Evolutionary conservation across 371 early-diverging fungal genomes (phyloP).

Genomic region (Entomophthora muscae): DNA sequence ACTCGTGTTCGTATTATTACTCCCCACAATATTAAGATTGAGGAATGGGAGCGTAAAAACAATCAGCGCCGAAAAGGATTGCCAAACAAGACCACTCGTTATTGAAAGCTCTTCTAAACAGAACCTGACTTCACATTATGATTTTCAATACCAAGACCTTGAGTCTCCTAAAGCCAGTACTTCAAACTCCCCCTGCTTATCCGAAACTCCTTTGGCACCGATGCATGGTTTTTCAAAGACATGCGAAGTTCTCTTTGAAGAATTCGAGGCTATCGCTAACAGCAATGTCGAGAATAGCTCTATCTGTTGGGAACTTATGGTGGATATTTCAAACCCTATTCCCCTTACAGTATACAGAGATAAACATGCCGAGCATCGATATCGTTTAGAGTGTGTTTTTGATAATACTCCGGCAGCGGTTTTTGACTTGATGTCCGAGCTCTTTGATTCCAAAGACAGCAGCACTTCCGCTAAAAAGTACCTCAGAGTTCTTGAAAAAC

Average conservation of each 20-base stretch:
- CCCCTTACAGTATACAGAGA: not conserved
- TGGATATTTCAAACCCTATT: not conserved
- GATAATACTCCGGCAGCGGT: not conserved
- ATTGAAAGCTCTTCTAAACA: not conserved
- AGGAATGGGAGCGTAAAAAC: not conserved
- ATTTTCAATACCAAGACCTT: not conserved
- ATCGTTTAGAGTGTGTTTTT: not conserved
- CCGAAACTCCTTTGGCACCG: not conserved
- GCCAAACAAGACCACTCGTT: not conserved
- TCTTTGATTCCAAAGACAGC: not conserved
- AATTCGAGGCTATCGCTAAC: not conserved
- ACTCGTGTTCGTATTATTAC: not conserved
- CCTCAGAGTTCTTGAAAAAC: not conserved
- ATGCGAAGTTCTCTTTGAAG: not conserved
- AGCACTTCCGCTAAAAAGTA: not conserved
- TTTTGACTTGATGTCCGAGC: not conserved
- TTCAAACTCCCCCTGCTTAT: too few species aligned
- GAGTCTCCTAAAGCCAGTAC: not conserved
- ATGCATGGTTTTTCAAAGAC: not conserved
- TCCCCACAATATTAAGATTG: not conserved
- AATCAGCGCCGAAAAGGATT: not conserved
- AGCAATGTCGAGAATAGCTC: not conserved
- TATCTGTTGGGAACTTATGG: not conserved
- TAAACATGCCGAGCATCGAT: not conserved
- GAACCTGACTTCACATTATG: not conserved